Evolutionary conservation across 1,284 basidiomycete genomes (phyloP), one percentile per base, ranked within the genome.

Genomic region (Cryptococcus sp.): DNA sequence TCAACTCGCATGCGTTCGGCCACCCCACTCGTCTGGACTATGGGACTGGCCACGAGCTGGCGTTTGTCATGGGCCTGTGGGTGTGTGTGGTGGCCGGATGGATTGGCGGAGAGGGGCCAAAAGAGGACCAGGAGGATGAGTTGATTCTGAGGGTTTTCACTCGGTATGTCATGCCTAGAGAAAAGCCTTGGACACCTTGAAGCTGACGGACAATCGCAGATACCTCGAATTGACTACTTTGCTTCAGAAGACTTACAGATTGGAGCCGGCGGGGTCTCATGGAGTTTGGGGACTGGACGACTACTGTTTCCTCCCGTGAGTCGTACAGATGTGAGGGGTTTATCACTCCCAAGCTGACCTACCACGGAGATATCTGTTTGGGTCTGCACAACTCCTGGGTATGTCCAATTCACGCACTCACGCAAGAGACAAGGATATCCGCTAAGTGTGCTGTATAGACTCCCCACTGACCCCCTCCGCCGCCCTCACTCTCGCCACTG

Each of bases 261-360:
- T 98, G 7, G 95, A 98, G 76, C 95, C 96, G 3, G 95, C 95
- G 0, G 95, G 95, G 2, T 93, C 89, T 61, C 96, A 98, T 70
- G 95, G 95, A 8, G 95, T 98, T 0, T 99, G 95, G 95, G 95
- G 95, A 0, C 79, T 99, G 37, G 93, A 99, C 72, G 96, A 99
- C 73, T 96, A 88, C 61, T 85, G 83, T 52, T 96, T 96, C 77
- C 80, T 96, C 23, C 87, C 88, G 23, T 71, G 16, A 60, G 69
- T 60, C n/a, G n/a, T n/a, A n/a, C n/a, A n/a, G n/a, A n/a, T n/a
- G n/a, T 12, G 35, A 12, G 51, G 4, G 16, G 42, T n/a, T 23
- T 4, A 49, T 6, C 38, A 20, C 9, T 24, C 40, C 47, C 47
- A 24, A n/a, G 33, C 47, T 57, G 43, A 21, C 36, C 3, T 20